Conservation (phyloP, 768 basidiomycete genomes). For the Aureoboletus auriporus region DNA sequence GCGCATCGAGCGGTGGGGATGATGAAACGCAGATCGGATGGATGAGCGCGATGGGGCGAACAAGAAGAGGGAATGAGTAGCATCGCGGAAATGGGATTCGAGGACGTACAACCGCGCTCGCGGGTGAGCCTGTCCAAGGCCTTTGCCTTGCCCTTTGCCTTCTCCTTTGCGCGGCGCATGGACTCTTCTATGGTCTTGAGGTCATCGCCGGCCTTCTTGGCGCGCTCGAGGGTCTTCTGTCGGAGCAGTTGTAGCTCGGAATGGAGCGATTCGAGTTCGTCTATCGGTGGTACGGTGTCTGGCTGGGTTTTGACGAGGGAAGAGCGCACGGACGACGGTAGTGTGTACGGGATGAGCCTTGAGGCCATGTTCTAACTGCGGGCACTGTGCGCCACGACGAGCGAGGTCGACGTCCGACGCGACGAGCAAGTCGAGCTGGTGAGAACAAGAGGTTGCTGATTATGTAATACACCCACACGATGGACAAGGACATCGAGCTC, state of each 20-base stretch:
- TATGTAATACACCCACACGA: constrained; percentile 25
- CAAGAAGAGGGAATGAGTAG: too few relatives aligned
- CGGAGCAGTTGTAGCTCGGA: constrained; percentile 55
- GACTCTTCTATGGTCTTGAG: constrained; percentile 71
- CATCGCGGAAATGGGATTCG: background rate
- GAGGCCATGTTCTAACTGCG: constrained; percentile 49
- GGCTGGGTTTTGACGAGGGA: constrained; percentile 59
- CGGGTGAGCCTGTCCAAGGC: constrained; percentile 68
- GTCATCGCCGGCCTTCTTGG: constrained; percentile 74
- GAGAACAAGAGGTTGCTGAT: constrained; percentile 13
- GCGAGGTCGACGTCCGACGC: constrained; percentile 10
- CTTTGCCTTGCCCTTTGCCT: constrained; percentile 68
- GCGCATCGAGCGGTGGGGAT: too few relatives aligned
- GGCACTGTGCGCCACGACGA: constrained; percentile 5
- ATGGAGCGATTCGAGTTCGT: constrained; percentile 66
- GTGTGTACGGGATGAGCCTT: constrained; percentile 48
- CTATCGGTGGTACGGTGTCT: constrained; percentile 64
- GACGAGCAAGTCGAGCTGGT: background rate
- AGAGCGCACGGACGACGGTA: constrained; percentile 51
- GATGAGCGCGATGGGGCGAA: too few relatives aligned
- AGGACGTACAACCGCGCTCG: constrained; percentile 70
- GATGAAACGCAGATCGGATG: too few relatives aligned
- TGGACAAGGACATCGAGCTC: constrained; percentile 31
- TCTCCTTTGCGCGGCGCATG: constrained; percentile 73
- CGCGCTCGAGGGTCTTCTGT: constrained; percentile 54